phyloP scores from a whole-genome alignment of 148 eudicot species.

The Vaccinium vitisidaea region DNA sequence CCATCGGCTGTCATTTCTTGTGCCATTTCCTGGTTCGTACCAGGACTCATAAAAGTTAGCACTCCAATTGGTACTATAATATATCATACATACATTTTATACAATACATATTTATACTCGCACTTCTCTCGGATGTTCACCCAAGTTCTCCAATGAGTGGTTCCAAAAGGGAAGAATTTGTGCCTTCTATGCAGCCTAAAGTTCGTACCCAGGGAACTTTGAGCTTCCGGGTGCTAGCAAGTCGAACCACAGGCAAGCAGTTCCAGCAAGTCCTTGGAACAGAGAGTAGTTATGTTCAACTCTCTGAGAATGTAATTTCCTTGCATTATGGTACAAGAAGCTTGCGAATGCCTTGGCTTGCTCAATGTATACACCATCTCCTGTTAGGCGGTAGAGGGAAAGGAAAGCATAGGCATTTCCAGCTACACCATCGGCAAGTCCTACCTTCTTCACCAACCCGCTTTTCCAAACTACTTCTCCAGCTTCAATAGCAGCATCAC shows the following conservation, averaged over 20 bases:
- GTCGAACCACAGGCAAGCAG: conserved; percentile 72
- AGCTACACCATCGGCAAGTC: conserved; percentile 64
- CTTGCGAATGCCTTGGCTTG: conserved; percentile 76
- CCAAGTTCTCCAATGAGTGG: background rate
- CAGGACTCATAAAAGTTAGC: too few relatives aligned
- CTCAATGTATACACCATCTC: conserved; percentile 52
- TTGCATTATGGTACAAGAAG: conserved; percentile 50
- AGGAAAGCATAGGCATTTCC: conserved; percentile 77
- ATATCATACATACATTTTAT: background rate
- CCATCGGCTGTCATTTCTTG: too few relatives aligned
- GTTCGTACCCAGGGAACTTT: conserved; percentile 68
- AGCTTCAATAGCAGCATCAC: conserved; percentile 76
- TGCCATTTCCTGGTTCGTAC: too few relatives aligned
- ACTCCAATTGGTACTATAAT: background rate
- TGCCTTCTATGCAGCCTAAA: conserved; percentile 21
- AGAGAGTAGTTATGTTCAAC: conserved; percentile 48
- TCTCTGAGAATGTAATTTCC: conserved; percentile 17
- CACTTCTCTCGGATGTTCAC: background rate
- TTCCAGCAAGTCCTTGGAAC: conserved; percentile 61
- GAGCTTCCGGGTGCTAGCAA: conserved; percentile 49
- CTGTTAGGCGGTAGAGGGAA: conserved; percentile 58
- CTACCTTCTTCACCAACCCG: conserved; percentile 62
- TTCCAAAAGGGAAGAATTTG: background rate
- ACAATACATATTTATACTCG: background rate
- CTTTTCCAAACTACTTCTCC: conserved; percentile 91